Evolutionary conservation across 768 basidiomycete species (phyloP), one percentile per base, ranked within the genome.

Genomic region (Phaeolepiota aurea): DNA sequence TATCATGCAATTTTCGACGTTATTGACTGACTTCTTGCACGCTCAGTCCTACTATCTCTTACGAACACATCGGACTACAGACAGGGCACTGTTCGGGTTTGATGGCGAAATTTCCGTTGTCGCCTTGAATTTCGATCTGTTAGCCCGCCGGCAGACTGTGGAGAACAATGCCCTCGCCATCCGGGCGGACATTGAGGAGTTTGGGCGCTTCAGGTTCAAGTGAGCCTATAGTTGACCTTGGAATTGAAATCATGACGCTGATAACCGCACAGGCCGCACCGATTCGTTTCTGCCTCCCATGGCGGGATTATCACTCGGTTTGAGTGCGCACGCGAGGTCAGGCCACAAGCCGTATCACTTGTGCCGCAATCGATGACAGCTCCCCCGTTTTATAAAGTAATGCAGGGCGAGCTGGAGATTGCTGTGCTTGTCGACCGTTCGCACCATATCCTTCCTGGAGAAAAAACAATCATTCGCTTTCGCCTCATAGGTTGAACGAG

Each of bases 371-470:
- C n/a, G n/a, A 22, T 38, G 21, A 33, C 37, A 16, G 20, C 48
- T 33, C 43, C 42, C n/a, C 45, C 44, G 23, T 45, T 20, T n/a
- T 42, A 46, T 16, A 69, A 70, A 51, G 50, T 47, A 21, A 68
- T 79, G 63, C 57, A 62, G 16, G 77, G 76, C n/a, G 76, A 80
- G 52, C 53, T 80, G 25, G 74, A 79, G 48, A 59, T 77, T 16
- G 63, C 65, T 9, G 57, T 75, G 20, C 51, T 77, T 11, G 67
- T 72, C 5, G 78, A 82, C 46, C 61, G 64, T 14, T 68, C 76
- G 4, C 79, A 82, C 52, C 49, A 30, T 4, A 59, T 69, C 44
- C 65, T 79, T 47, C 61, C 69, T n/a, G 79, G 79, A 30, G 67
- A 72, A 57, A 65, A 71, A 39, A 73, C 67, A 5, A 63, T 77